Percentiles rank a stretch among this genome's conserved stretches.
Conservation (phyloP, 1,284 basidiomycete species). For the Mycosarcoma mackinlayi region DNA sequence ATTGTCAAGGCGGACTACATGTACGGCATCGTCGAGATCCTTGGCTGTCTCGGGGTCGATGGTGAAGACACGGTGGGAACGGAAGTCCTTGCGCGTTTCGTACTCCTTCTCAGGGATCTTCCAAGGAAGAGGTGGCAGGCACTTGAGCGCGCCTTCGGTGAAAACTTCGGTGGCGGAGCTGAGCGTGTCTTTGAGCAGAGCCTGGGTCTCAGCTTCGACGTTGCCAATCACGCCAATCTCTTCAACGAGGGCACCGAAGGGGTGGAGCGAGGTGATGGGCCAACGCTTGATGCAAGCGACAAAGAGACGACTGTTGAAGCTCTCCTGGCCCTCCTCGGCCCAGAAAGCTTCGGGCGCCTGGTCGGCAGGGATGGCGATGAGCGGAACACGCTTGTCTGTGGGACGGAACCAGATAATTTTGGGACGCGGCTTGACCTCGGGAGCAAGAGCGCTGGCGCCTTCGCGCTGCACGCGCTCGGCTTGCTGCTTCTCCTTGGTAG, state of each 20-base stretch:
- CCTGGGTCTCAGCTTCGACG: conserved; percentile 96
- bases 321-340: conserved; percentile 81
- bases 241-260: conserved; percentile 97
- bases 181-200: conserved; percentile 96
- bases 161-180: conserved; percentile 67
- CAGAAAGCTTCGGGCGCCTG: conserved; percentile 97
- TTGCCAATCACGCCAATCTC: conserved; percentile 98
- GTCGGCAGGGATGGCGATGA: conserved; percentile 96
- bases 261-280: conserved; percentile 90
- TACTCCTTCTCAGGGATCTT: conserved; percentile 91
- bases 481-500: conserved; percentile 99
- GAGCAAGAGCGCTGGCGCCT: conserved; percentile 80
- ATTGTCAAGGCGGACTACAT: conserved; percentile 86
- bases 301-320: conserved; percentile 89
- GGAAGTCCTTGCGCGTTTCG: conserved; percentile 86
- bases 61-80: conserved; percentile 86
- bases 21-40: conserved; percentile 94
- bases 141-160: conserved; percentile 84
- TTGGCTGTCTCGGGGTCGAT: conserved; percentile 90
- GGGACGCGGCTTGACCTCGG: conserved; percentile 77
- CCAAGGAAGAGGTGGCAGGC: conserved; percentile 93
- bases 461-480: conserved; percentile 96
- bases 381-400: conserved; percentile 97
- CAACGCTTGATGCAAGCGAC: conserved; percentile 97
- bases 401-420: conserved; percentile 99